Evolutionary conservation across 331 rosid genomes (phyloP).

Genomic region (Rosa hybrid): DNA sequence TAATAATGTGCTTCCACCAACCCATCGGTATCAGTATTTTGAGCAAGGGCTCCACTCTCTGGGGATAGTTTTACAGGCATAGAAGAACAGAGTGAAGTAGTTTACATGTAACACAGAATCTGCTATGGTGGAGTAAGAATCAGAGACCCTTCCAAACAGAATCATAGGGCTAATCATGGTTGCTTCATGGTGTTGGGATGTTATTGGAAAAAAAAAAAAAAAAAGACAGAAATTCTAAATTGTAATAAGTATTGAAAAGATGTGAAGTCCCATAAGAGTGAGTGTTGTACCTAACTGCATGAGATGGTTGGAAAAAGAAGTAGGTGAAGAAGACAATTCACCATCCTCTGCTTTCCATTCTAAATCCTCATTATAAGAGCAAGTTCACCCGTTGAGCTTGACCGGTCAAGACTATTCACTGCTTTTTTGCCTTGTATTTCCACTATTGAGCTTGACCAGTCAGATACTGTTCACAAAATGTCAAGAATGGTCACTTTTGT

Average conservation of each 20-base stretch:
- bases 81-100: not conserved
- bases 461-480: too few species aligned
- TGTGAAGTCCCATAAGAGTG: not conserved
- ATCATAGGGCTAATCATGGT: not conserved
- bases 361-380: not conserved
- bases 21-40: slow-evolving; percentile 13
- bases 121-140: not conserved
- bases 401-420: too few species aligned
- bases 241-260: not conserved
- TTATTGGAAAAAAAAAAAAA: not conserved
- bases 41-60: slow-evolving; percentile 12
- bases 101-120: not conserved
- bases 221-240: not conserved
- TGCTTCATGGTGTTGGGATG: not conserved
- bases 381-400: too few species aligned
- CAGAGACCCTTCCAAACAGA: not conserved
- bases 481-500: too few species aligned
- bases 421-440: too few species aligned
- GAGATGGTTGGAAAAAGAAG: not conserved
- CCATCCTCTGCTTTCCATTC: not conserved
- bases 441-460: too few species aligned
- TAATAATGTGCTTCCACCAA: slow-evolving; percentile 31
- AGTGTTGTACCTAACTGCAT: not conserved
- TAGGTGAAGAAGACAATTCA: not conserved
- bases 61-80: not conserved